Percentiles rank a stretch among this genome's conserved stretches.
phyloP scores from a whole-genome alignment of 371 early-diverging fungal species.

The Mucor circinelloides region DNA sequence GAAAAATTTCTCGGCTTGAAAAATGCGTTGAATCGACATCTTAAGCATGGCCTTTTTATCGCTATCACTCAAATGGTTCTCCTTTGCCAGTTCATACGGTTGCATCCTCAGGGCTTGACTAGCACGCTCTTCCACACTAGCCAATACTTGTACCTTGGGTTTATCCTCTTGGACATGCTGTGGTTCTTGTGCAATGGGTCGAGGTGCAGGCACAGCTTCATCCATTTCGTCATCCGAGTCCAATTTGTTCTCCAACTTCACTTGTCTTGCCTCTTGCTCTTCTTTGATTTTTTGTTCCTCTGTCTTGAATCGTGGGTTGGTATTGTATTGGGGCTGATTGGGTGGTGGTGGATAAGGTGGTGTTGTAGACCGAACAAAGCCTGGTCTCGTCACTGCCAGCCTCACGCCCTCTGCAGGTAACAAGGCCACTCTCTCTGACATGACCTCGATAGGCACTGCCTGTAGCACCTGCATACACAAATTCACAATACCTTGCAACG shows the following conservation, averaged over 20 bases:
- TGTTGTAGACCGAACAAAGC: constrained; percentile 23
- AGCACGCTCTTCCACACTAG: constrained; percentile 51
- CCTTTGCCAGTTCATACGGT: constrained; percentile 37
- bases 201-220: background rate
- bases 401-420: constrained; percentile 26
- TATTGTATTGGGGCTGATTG: constrained; percentile 21
- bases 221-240: constrained; percentile 22
- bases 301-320: constrained; percentile 4
- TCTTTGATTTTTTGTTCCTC: constrained; percentile 6
- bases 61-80: constrained; percentile 5
- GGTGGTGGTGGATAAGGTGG: constrained; percentile 28
- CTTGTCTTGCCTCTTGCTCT: background rate
- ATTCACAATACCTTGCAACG: constrained; percentile 36
- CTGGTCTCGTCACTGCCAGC: constrained; percentile 18
- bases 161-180: constrained; percentile 13
- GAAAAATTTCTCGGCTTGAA: constrained; percentile 29
- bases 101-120: constrained; percentile 46
- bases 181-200: background rate
- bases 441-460: constrained; percentile 35
- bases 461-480: constrained; percentile 45
- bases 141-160: constrained; percentile 24
- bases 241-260: background rate
- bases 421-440: constrained; percentile 27
- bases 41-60: constrained; percentile 35
- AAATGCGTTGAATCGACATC: constrained; percentile 43